These are phyloP conservation scores for Candida yuanshanica DNA, from an alignment of 805 yeast species.

Conservation along the genomic window DNA sequence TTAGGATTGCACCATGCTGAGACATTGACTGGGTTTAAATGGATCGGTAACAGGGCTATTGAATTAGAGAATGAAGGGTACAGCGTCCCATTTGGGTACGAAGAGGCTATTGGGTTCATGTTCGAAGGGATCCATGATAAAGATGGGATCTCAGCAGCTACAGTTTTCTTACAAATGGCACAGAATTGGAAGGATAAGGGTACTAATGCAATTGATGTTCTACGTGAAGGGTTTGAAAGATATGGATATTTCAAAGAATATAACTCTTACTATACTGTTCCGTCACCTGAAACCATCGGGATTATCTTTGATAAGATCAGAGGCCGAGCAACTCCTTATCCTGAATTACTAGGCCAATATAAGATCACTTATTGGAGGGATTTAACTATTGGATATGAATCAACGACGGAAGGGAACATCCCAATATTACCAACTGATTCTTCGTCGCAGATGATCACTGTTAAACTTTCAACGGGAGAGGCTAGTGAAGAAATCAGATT, in stretches of 20 bases:
- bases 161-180: conserved; percentile 68
- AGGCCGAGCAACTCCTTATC: conserved; percentile 26
- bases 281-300: conserved; percentile 45
- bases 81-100: conserved; percentile 82
- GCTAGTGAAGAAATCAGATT: conserved; percentile 48
- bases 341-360: conserved; percentile 50
- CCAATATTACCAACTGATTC: conserved; percentile 72
- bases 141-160: conserved; percentile 84
- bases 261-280: conserved; percentile 78
- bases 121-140: conserved; percentile 80
- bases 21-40: conserved; percentile 92
- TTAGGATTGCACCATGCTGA: conserved; percentile 64
- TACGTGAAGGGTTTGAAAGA: conserved; percentile 51
- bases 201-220: conserved; percentile 39
- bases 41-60: conserved; percentile 91
- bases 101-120: conserved; percentile 97
- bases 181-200: conserved; percentile 39
- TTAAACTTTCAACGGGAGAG: conserved; percentile 30
- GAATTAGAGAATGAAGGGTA: conserved; percentile 60
- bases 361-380: conserved; percentile 70
- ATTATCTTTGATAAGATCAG: conserved; percentile 54
- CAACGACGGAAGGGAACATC: conserved; percentile 47
- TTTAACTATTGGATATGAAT: conserved; percentile 76
- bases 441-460: conserved; percentile 83
- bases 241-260: conserved; percentile 82